Base-by-base conservation (phyloP, 2,329 filamentous ascomycete genomes). In the Colletotrichum eremochloae region DNA sequence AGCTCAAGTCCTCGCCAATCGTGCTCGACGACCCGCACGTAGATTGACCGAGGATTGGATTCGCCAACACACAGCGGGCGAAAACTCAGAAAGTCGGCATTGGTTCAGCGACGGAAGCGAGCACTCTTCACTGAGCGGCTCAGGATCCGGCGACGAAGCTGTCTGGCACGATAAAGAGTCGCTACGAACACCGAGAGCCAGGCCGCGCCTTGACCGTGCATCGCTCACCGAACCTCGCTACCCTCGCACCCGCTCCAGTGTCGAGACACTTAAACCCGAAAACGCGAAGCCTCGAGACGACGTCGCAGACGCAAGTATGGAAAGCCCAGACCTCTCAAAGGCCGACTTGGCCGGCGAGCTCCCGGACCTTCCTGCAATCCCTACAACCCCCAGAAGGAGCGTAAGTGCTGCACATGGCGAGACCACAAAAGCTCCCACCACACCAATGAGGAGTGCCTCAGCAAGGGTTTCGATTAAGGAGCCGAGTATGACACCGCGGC, bases 11-110 rank as follows among this genome's bases (percentile, higher is more conserved):
- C 87, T 92, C 74, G 89, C 88, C 60, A 92, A 91, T 76, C 87
- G 90, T 75, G 90, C 86, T 61, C 83, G 90, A 78, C 84, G 90
- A 79, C 85, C 88, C 68, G 84, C 86, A 20, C 85, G 86, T 75
- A 90, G 92, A 71, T 87, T 95, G 66, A 94, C 93, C 0, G 92
- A 95, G 81, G 93, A 95, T 84, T 96, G 94, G 94, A 94, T 96
- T 75, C 92, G 93, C 73, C 92, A 94, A 74, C 94, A 95, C 78
- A 91, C 94, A n/a, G 88, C 91, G n/a, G 88, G 89, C 75, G 90
- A 92, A 75, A 72, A 75, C 31, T 74, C 87, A 89, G 91, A 76
- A 50, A 68, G 71, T 48, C 77, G 83, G 79, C 77, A 84, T 67
- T 71, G 75, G 74, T 57, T 75, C 20, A 75, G 74, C 53, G 74